Evolutionary conservation across 1,284 basidiomycete genomes (phyloP).

Genomic region (Leucoagaricus sp.): DNA sequence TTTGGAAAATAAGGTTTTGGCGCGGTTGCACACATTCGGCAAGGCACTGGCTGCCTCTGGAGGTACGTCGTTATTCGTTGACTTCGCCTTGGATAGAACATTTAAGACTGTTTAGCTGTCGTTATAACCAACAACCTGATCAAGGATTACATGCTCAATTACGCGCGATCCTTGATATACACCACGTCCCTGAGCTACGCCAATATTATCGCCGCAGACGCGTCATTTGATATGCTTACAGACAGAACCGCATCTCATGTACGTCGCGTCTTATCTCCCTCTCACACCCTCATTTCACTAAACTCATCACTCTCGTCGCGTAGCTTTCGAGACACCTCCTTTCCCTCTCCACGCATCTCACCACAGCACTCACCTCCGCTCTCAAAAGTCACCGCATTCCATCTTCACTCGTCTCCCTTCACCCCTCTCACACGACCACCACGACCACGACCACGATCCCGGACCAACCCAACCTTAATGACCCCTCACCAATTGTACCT

Average conservation of each 20-base stretch:
- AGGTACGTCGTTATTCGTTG: conserved; percentile 50
- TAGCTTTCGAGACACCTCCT: conserved; percentile 38
- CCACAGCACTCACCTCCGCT: conserved; percentile 28
- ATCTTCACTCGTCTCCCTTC: conserved; percentile 39
- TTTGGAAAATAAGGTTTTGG: conserved; percentile 63
- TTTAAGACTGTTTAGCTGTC: conserved; percentile 57
- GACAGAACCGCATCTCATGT: conserved; percentile 62
- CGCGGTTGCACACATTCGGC: conserved; percentile 61
- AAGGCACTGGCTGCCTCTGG: conserved; percentile 68
- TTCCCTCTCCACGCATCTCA: conserved; percentile 30
- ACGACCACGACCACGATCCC: too few relatives aligned
- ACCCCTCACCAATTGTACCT: conserved; percentile 78
- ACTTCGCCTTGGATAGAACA: not conserved
- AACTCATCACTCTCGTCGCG: not conserved
- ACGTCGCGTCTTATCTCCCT: conserved; percentile 10
- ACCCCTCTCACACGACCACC: conserved; percentile 18
- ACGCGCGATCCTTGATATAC: conserved; percentile 89
- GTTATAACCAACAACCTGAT: conserved; percentile 74
- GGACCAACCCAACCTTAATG: too few relatives aligned
- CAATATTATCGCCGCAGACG: conserved; percentile 74
- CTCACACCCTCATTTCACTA: not conserved
- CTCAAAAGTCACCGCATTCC: conserved; percentile 40
- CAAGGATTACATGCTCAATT: conserved; percentile 88
- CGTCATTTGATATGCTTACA: conserved; percentile 78
- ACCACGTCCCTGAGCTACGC: conserved; percentile 81